Conservation (phyloP, 225 moss, liverwort and hornwort species). For the Asterella californica region DNA sequence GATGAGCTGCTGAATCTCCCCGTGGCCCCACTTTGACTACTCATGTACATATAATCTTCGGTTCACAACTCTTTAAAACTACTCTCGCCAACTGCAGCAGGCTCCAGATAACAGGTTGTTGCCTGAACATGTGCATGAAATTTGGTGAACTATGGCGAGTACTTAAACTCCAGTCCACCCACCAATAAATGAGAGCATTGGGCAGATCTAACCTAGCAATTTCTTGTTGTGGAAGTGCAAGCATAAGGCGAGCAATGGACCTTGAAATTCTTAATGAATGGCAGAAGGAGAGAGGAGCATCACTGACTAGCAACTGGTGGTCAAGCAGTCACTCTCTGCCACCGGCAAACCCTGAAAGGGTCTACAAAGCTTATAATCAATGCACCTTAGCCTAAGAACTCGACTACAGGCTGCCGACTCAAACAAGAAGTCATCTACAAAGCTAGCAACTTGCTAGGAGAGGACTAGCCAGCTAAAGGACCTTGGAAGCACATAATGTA, state of each 20-base stretch:
- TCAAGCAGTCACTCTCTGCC: constrained; percentile 15
- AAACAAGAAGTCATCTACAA: constrained; percentile 24
- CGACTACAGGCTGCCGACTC: constrained; percentile 18
- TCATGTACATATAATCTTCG: constrained; percentile 9
- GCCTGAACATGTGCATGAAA: constrained; percentile 1
- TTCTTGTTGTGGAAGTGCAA: constrained; percentile 1
- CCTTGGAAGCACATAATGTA: constrained; percentile 80
- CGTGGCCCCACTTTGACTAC: constrained; percentile 1
- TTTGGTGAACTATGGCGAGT: not conserved
- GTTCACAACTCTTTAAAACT: constrained; percentile 6
- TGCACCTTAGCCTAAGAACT: constrained; percentile 16
- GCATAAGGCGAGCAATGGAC: not conserved
- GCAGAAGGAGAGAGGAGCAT: constrained; percentile 1
- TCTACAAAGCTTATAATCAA: constrained; percentile 21
- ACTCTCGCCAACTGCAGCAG: not conserved
- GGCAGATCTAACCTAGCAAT: constrained; percentile 2
- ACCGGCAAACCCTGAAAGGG: constrained; percentile 25
- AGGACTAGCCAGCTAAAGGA: constrained; percentile 26
- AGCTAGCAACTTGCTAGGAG: constrained; percentile 8
- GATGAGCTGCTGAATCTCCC: constrained; percentile 20
- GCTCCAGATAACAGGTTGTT: not conserved
- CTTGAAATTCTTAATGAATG: constrained; percentile 3
- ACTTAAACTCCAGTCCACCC: constrained; percentile 1
- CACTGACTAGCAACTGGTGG: constrained; percentile 11
- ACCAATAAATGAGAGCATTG: not conserved